Percentiles rank a stretch among this genome's conserved stretches.
phyloP scores from a whole-genome alignment of 441 rosid species.

The Raphanus hybrid region DNA sequence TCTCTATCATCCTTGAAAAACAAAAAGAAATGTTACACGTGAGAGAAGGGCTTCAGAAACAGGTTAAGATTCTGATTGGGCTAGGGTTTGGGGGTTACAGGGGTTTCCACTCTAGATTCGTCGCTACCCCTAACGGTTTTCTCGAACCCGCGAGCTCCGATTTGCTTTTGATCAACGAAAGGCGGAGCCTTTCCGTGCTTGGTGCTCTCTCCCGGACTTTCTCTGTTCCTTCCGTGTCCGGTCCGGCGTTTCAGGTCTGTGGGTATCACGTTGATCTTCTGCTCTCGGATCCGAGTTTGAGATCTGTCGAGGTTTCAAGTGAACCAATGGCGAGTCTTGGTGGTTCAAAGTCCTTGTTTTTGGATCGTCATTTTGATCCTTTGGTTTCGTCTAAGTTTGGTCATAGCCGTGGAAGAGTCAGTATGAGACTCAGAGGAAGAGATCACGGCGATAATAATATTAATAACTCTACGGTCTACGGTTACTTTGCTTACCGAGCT shows the following conservation, averaged over 20 bases:
- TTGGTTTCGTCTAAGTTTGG: slow-evolving; percentile 51
- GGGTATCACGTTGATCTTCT: slow-evolving; percentile 80
- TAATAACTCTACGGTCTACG: slow-evolving; percentile 49
- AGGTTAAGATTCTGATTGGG: slow-evolving; percentile 54
- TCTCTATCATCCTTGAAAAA: slow-evolving; percentile 46
- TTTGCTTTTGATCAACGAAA: slow-evolving; percentile 52
- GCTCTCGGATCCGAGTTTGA: slow-evolving; percentile 48
- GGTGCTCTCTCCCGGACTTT: slow-evolving; percentile 78
- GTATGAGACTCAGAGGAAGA: slow-evolving; percentile 64
- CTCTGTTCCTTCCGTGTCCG: slow-evolving; percentile 91
- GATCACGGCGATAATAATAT: slow-evolving; percentile 43
- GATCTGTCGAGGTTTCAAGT: slow-evolving; percentile 40
- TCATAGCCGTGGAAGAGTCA: slow-evolving; percentile 49
- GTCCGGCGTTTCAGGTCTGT: slow-evolving; percentile 85
- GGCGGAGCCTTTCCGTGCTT: slow-evolving; percentile 75
- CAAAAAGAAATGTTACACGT: slow-evolving; percentile 58
- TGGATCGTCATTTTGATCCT: slow-evolving; percentile 47
- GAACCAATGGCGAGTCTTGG: slow-evolving; percentile 57
- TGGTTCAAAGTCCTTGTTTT: slow-evolving; percentile 46
- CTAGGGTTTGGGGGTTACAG: slow-evolving; percentile 56
- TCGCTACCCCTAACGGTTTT: slow-evolving; percentile 54
- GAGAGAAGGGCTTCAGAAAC: slow-evolving; percentile 56
- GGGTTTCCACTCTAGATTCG: slow-evolving; percentile 58
- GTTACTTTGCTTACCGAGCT: slow-evolving; percentile 54
- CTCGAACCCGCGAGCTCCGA: slow-evolving; percentile 66